These are phyloP conservation scores for Cladorrhinum sp. DNA, from an alignment of 2,329 filamentous ascomycete species.

Conservation along the genomic window DNA sequence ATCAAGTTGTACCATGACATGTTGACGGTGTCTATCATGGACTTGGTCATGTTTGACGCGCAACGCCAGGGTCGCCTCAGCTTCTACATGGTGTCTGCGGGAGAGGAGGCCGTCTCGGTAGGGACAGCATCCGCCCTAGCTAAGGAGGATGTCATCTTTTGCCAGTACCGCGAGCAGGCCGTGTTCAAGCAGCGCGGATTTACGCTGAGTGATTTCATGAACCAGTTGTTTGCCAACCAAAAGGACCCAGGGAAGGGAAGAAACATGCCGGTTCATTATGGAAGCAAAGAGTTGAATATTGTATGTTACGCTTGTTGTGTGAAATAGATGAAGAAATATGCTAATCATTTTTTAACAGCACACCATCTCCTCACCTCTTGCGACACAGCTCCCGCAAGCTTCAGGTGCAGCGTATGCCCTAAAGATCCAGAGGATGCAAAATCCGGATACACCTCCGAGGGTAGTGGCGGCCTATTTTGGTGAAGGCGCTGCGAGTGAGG, in stretches of 20 bases:
- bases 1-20: constrained; percentile 63
- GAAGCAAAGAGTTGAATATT: constrained; percentile 78
- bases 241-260: constrained; percentile 77
- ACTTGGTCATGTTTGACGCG: constrained; percentile 96
- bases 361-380: constrained; percentile 73
- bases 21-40: constrained; percentile 77
- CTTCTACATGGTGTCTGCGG: constrained; percentile 97
- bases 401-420: constrained; percentile 75
- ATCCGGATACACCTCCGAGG: constrained; percentile 57
- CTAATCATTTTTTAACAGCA: constrained; percentile 45
- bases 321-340: not conserved
- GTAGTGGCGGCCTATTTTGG: constrained; percentile 77
- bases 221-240: constrained; percentile 84
- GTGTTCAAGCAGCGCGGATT: constrained; percentile 89
- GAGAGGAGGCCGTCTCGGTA: constrained; percentile 91
- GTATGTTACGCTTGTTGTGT: constrained; percentile 45
- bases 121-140: constrained; percentile 80
- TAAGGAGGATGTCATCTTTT: constrained; percentile 87
- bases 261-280: constrained; percentile 98
- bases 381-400: constrained; percentile 77
- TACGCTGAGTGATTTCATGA: constrained; percentile 87
- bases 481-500: constrained; percentile 76
- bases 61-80: constrained; percentile 90
- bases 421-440: constrained; percentile 66
- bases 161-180: constrained; percentile 91